A percentile compares a stretch with the other conserved stretches of the same genome.
phyloP scores from a whole-genome alignment of 306 rosid genomes.

The Prunus davidiana region DNA sequence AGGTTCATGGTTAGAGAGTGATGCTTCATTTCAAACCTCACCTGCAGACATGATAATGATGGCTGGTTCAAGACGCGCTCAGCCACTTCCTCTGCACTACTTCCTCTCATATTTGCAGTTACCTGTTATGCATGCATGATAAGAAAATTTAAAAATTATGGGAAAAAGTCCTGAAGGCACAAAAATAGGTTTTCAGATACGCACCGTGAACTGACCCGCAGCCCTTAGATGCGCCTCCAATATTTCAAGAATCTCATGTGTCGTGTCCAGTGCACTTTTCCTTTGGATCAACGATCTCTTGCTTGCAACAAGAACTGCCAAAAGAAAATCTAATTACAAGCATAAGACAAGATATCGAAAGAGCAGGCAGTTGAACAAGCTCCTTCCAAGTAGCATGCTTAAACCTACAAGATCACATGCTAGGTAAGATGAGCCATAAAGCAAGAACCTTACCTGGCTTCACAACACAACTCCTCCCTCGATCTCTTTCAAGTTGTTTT shows the following conservation, averaged over 20 bases:
- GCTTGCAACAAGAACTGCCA: slow-evolving; percentile 95
- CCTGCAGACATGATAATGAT: slow-evolving; percentile 86
- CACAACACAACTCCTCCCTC: slow-evolving; percentile 77
- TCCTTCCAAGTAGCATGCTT: slow-evolving; percentile 5
- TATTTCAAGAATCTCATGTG: slow-evolving; percentile 94
- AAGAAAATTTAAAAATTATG: neutral
- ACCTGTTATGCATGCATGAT: slow-evolving; percentile 48
- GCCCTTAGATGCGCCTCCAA: slow-evolving; percentile 91
- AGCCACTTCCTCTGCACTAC: slow-evolving; percentile 82
- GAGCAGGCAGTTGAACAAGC: slow-evolving; percentile 22
- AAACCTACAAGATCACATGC: slow-evolving; percentile 10
- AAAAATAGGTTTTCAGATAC: slow-evolving; percentile 11
- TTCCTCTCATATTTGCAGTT: slow-evolving; percentile 93
- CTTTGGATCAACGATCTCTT: slow-evolving; percentile 64
- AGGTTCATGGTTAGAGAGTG: neutral
- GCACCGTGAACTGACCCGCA: slow-evolving; percentile 75
- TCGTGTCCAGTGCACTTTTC: slow-evolving; percentile 76
- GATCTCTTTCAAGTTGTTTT: slow-evolving; percentile 89
- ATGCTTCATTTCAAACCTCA: slow-evolving; percentile 29
- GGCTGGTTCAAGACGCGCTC: slow-evolving; percentile 85
- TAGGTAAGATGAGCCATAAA: slow-evolving; percentile 17
- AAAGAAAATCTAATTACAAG: slow-evolving; percentile 33
- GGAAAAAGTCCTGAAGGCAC: neutral
- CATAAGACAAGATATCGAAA: slow-evolving; percentile 19
- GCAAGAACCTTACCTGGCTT: slow-evolving; percentile 66